These are phyloP conservation scores for Candida ortonii DNA, from an alignment of 805 yeast species.

Conservation along the genomic window DNA sequence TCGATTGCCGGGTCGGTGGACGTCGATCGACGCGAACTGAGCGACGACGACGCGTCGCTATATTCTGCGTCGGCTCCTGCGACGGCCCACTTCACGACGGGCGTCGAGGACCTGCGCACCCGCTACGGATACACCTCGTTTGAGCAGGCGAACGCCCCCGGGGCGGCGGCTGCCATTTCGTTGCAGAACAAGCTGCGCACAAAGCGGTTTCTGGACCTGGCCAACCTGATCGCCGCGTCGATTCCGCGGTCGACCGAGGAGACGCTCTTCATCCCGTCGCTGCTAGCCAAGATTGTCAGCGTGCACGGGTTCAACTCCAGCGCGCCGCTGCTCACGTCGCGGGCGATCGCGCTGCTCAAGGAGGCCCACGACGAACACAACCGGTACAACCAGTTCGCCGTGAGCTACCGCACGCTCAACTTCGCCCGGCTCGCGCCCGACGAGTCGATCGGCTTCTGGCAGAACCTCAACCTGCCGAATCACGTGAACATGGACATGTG, in stretches of 20 bases:
- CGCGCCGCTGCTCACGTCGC: slow-evolving; percentile 68
- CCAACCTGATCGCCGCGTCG: slow-evolving; percentile 64
- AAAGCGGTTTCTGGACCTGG: slow-evolving; percentile 43
- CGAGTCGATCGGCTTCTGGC: slow-evolving; percentile 48
- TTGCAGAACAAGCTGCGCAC: slow-evolving; percentile 43
- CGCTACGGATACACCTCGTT: slow-evolving; percentile 38
- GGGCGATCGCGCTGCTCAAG: slow-evolving; percentile 66
- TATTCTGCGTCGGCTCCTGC: slow-evolving; percentile 25
- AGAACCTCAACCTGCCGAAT: slow-evolving; percentile 43
- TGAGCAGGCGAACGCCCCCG: slow-evolving; percentile 72
- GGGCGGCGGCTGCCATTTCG: slow-evolving; percentile 68
- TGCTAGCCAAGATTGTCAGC: slow-evolving; percentile 66
- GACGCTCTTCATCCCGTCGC: slow-evolving; percentile 68
- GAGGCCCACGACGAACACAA: slow-evolving; percentile 40
- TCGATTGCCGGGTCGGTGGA: slow-evolving; percentile 63
- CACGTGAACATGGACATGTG: slow-evolving; percentile 65
- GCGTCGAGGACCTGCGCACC: slow-evolving; percentile 24
- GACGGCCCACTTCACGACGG: slow-evolving; percentile 18
- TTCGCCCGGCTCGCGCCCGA: slow-evolving; percentile 36
- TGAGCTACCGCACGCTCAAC: slow-evolving; percentile 35
- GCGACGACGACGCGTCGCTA: slow-evolving; percentile 43
- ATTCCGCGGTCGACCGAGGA: slow-evolving; percentile 79
- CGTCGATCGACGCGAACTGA: slow-evolving; percentile 43
- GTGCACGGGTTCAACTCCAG: slow-evolving; percentile 69
- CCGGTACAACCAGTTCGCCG: slow-evolving; percentile 30